Percentiles rank a stretch among this genome's conserved stretches.
Evolutionary conservation across 2,329 filamentous ascomycete genomes (phyloP).

Genomic region (Chaetomiaceae sp.): DNA sequence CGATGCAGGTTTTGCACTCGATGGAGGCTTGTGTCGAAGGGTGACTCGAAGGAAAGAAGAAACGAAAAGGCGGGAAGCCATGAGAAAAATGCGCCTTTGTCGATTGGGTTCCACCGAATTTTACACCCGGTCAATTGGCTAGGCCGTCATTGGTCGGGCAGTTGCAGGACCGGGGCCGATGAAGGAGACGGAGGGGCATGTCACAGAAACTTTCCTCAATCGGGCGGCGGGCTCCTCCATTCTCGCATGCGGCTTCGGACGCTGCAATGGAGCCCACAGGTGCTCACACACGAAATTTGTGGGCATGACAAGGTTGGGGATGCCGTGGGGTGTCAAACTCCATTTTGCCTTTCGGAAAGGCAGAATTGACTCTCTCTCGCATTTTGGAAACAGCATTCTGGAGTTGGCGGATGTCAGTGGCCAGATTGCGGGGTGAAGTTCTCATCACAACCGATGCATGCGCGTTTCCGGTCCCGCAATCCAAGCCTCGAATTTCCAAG

Average conservation of each 20-base stretch:
- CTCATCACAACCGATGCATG: no score
- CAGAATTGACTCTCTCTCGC: background rate
- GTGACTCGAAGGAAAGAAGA: constrained; percentile 18
- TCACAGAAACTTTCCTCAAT: constrained; percentile 5
- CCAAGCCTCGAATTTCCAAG: no score
- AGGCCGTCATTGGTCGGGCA: constrained; percentile 16
- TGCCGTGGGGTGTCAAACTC: background rate
- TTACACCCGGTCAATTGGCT: constrained; percentile 13
- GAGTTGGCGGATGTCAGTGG: background rate
- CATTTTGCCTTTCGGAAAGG: background rate
- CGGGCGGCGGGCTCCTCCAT: background rate
- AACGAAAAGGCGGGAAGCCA: constrained; percentile 14
- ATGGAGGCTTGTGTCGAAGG: constrained; percentile 14
- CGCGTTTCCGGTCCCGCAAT: no score
- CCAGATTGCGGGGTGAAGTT: background rate
- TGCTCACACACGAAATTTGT: background rate
- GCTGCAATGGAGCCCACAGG: background rate
- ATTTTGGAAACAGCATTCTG: background rate
- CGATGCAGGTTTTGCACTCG: constrained; percentile 2
- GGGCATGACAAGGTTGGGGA: background rate
- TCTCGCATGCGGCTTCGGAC: constrained; percentile 19
- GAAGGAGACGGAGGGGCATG: constrained; percentile 8
- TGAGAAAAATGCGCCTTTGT: constrained; percentile 21
- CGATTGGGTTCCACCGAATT: constrained; percentile 21
- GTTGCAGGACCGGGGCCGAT: constrained; percentile 8